Base-by-base conservation (phyloP, 257 asterid genomes). In the Eustoma russellianum region DNA sequence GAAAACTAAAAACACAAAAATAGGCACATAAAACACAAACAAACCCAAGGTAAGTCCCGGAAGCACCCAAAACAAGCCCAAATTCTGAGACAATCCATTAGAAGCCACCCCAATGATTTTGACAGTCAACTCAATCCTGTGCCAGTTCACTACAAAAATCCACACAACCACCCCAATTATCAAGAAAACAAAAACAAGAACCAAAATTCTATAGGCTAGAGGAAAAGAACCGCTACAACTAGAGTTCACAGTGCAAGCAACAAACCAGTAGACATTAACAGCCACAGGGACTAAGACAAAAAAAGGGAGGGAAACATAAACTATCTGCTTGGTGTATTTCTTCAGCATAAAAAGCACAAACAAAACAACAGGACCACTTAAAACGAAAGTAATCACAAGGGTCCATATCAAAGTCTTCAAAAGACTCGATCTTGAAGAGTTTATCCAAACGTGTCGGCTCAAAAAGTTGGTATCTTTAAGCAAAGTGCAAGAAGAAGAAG, bases 101-200 rank as follows among this genome's bases (percentile, higher is more conserved):
- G 98, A 70, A 66, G 94, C 83, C 13, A 92, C 92, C 13, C 88
- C 74, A 43, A 92, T 77, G 48, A 92, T 77, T 13, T 57, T 77
- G 69, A 88, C 91, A n/a, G 98, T 92, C 71, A 92, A 55, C 80
- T 92, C 95, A 70, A 92, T 76, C 69, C 96, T 73, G 69, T 82
- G 90, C 97, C 95, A 77, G 70, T 83, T 92, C 48, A 75, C 72
- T 0, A 88, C 33, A 28, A 92, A 92, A 33, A 87, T 92, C 98
- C 98, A 92, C 62, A 87, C 86, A 52, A 87, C 61, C 55, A 87
- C 80, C 46, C 85, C 97, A 54, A 84, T 81, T 33, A 92, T 56
- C 83, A 88, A 57, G 72, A 92, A 79, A 66, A 77, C 83, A 7
- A 92, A 83, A 41, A 76, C 70, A n/a, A 87, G 91, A 34, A 76